Base-by-base conservation (phyloP, 192 early-diverging fungal genomes). In the Podila verticillata region DNA sequence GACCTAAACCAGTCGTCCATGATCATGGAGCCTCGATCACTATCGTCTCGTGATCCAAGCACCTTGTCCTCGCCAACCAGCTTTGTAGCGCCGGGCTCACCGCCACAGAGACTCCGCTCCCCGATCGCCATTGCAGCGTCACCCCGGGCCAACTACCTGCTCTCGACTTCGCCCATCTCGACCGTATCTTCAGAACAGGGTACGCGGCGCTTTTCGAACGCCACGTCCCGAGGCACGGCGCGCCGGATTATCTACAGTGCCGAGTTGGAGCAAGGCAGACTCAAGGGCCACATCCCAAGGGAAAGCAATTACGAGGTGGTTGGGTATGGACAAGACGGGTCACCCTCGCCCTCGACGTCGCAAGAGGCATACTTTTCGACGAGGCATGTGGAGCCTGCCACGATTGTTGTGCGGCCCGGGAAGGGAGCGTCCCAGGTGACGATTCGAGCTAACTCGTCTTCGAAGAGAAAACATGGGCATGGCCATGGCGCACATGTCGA, bases 221-320 rank as follows among this genome's bases (percentile, higher is more conserved):
- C 69, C 3, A 51, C 39, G 2, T 63, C 58, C 28, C 28, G 73
- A 2, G 60, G 65, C 1, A 56, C 60, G 4, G 73, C 73, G 0
- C 73, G 60, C 31, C 64, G 65, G 7, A 74, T 74, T 61, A 62
- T 44, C 4, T 71, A 71, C 28, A 63, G 48, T 56, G 47, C 59
- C 5, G 63, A 66, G 1, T 30, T 64, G 15, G 56, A 28, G n/a
- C 44, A 64, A 10, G 63, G 63, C 2, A 10, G 49, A 2, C 44
- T 29, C 28, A 57, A 58, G 22, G 57, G 62, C 15, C 35, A 36
- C 2, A 65, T 64, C 13, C 20, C 62, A 2, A 26, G 56, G 17
- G 61, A 47, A 1, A 22, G 62, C 24, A 72, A 63, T 32, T 59
- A 22, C 62, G 61, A 71, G 35, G 61, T 71, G 12, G 49, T 63